Evolutionary conservation across 2,329 filamentous ascomycete genomes (phyloP).

Genomic region (Ampelomyces quisqualis): DNA sequence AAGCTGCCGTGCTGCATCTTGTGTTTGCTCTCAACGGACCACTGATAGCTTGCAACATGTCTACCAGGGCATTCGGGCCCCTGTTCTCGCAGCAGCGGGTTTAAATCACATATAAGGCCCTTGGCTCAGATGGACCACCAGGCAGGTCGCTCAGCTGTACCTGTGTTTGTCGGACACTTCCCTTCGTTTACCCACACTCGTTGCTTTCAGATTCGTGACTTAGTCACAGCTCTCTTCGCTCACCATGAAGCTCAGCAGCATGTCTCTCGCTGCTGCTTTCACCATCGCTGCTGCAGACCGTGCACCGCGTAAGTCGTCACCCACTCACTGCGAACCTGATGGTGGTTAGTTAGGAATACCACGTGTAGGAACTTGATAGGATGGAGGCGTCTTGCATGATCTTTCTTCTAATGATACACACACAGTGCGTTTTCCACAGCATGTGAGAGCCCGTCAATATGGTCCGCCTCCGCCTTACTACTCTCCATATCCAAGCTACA

Average conservation of each 20-base stretch:
- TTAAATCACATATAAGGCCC: conserved; percentile 18
- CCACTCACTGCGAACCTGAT: too few species aligned
- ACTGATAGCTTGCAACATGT: conserved; percentile 9
- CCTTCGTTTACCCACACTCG: conserved; percentile 15
- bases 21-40: conserved; percentile 13
- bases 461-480: conserved; percentile 19
- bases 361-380: too few species aligned
- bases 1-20: conserved; percentile 24
- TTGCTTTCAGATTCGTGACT: conserved; percentile 4
- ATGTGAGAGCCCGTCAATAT: conserved; percentile 23
- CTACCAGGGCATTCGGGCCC: conserved; percentile 1
- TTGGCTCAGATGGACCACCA: background rate
- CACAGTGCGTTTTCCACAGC: conserved; percentile 19
- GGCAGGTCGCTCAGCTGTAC: conserved; percentile 7
- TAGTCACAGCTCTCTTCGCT: background rate
- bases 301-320: conserved; percentile 17
- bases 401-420: background rate
- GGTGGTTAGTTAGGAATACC: too few species aligned
- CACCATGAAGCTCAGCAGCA: conserved; percentile 25
- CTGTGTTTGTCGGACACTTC: conserved; percentile 12
- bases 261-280: conserved; percentile 13
- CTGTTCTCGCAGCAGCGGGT: conserved; percentile 4
- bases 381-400: too few species aligned
- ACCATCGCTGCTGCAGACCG: conserved; percentile 16
- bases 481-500: conserved; percentile 8